Evolutionary conservation across 352 stramenopile species (phyloP).

Genomic region (Aphanomyces stellatus): DNA sequence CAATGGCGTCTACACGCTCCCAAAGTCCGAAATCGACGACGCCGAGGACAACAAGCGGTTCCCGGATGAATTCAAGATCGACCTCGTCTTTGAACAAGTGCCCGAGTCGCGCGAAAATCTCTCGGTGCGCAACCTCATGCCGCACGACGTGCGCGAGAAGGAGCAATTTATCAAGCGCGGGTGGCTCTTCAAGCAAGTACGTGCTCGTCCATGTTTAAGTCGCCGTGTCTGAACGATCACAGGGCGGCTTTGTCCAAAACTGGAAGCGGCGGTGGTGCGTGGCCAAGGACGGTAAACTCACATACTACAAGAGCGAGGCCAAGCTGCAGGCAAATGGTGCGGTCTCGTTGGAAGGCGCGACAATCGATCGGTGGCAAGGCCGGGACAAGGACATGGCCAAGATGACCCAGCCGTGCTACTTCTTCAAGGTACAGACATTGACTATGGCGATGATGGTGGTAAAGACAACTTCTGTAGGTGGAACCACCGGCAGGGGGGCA

Average conservation of each 20-base stretch:
- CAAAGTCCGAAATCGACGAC: constrained; percentile 55
- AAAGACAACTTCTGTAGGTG: constrained; percentile 53
- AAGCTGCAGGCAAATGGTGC: constrained; percentile 60
- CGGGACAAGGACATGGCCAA: constrained; percentile 5
- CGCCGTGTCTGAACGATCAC: background rate
- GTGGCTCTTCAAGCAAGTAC: constrained; percentile 8
- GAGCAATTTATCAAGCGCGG: constrained; percentile 6
- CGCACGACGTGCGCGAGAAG: constrained; percentile 1
- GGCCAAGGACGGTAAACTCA: constrained; percentile 65
- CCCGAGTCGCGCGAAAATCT: background rate
- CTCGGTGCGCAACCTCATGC: background rate
- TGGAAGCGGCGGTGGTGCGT: constrained; percentile 84
- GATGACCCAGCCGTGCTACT: background rate
- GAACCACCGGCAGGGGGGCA: constrained; percentile 42
- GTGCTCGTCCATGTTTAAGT: background rate
- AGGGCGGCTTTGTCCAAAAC: constrained; percentile 74
- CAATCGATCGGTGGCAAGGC: background rate
- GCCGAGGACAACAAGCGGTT: constrained; percentile 41
- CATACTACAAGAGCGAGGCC: constrained; percentile 56
- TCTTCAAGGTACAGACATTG: constrained; percentile 6
- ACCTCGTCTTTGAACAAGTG: background rate
- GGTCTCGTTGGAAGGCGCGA: constrained; percentile 35
- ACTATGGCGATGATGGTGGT: constrained; percentile 19
- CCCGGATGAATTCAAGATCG: constrained; percentile 33
- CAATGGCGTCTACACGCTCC: constrained; percentile 40